Base-by-base conservation (phyloP, 2,329 filamentous ascomycete genomes). In the Trichoderma endophyticum region DNA sequence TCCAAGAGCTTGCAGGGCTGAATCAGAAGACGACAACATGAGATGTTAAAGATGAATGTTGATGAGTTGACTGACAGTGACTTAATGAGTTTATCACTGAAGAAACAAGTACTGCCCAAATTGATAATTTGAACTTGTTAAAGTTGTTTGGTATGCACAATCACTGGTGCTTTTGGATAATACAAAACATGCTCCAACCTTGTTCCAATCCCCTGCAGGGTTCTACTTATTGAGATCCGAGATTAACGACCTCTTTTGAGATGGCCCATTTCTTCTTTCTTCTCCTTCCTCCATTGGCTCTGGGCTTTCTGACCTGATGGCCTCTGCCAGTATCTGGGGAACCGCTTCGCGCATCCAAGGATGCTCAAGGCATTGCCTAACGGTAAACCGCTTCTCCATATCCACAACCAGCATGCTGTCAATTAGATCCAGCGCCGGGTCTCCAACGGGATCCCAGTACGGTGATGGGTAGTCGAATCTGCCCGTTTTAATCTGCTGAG, bases 401-500 rank as follows among this genome's bases (percentile, higher is more conserved):
- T 98, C 91, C 32, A 98, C 94, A 2, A 93, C 93, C 65, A 99
- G 88, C 96, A 99, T 99, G 54, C 88, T 88, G 80, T 99, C 96
- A 76, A 99, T 98, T 30, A 99, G 86, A 54, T 72, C 70, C 39
- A 72, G 84, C 3, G 94, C 94, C 57, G 91, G 87, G 75, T 97
- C 93, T 73, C 91, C 91, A 34, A 97, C 90, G 3, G 90, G 89
- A 80, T 97, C 94, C 94, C 94, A 97, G 81, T 97, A 97, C 1
- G 94, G 94, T 2, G 92, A 95, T 1, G 94, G 94, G 77, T 97
- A 97, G 80, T 96, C 92, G 78, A 96, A 97, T n/a, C 89, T 87
- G 30, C 92, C 94, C 80, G 87, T 86, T 79, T 91, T 93, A 81
- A 97, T 97, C 82, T 97, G 94, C 76, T 97, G 59, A 15, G 9